phyloP scores from a whole-genome alignment of 2,329 filamentous ascomycete species.

The Rutstroemia sp. region DNA sequence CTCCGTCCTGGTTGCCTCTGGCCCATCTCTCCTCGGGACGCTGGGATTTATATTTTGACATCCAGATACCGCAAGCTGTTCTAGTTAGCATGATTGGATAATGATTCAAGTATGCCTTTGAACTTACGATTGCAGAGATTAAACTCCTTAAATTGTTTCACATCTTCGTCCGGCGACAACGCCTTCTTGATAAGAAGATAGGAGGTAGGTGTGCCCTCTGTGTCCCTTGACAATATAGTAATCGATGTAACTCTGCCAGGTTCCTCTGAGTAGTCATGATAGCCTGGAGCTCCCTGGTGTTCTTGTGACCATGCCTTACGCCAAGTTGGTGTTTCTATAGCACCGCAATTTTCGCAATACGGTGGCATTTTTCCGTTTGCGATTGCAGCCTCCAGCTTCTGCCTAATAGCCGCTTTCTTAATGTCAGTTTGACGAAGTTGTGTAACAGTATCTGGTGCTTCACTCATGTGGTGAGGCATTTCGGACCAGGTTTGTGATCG shows the following conservation, averaged over 20 bases:
- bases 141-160: slow-evolving; percentile 60
- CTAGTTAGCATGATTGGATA: slow-evolving; percentile 21
- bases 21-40: slow-evolving; percentile 81
- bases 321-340: slow-evolving; percentile 95
- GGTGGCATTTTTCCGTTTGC: slow-evolving; percentile 77
- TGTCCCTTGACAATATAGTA: slow-evolving; percentile 56
- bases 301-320: slow-evolving; percentile 84
- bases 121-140: slow-evolving; percentile 80
- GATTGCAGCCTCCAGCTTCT: slow-evolving; percentile 56
- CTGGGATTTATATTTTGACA: slow-evolving; percentile 80
- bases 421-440: slow-evolving; percentile 10
- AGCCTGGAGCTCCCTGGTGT: slow-evolving; percentile 59
- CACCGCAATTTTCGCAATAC: slow-evolving; percentile 87
- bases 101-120: background rate
- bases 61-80: slow-evolving; percentile 83
- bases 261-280: slow-evolving; percentile 64
- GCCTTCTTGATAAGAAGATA: slow-evolving; percentile 77
- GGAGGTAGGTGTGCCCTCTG: slow-evolving; percentile 51
- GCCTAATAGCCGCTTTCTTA: slow-evolving; percentile 33
- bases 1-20: slow-evolving; percentile 32
- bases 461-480: slow-evolving; percentile 36
- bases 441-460: slow-evolving; percentile 17
- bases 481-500: slow-evolving; percentile 38
- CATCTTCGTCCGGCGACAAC: slow-evolving; percentile 53
- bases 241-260: slow-evolving; percentile 70